Conservation (phyloP, 2,329 filamentous ascomycete genomes). For the Aureobasidium sp. region DNA sequence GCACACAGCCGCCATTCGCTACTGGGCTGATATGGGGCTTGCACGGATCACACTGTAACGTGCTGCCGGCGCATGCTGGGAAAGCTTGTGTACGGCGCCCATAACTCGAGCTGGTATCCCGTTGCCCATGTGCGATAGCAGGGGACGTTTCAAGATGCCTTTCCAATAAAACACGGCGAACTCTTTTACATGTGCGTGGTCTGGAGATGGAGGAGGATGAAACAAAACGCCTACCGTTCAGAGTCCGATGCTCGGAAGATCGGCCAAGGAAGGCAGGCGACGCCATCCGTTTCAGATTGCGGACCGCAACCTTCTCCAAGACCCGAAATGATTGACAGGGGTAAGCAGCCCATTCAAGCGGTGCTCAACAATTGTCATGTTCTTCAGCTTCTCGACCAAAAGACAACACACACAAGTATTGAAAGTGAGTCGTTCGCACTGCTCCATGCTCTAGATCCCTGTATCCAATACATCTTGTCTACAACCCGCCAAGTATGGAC, state of each 20-base stretch:
- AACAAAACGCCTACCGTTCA: neutral
- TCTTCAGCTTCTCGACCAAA: neutral
- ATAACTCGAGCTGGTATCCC: neutral
- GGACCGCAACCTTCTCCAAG: conserved; percentile 6
- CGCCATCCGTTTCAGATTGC: conserved; percentile 2
- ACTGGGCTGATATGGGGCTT: neutral
- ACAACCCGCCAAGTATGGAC: neutral
- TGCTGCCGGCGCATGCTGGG: neutral
- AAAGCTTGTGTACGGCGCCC: conserved; percentile 6
- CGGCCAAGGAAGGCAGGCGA: neutral
- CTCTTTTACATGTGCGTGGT: neutral
- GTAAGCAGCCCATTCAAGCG: neutral
- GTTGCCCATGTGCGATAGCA: neutral
- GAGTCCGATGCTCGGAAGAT: neutral
- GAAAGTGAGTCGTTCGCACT: neutral
- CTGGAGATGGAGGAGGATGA: neutral
- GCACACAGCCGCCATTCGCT: conserved; percentile 7
- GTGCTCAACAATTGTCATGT: conserved; percentile 1
- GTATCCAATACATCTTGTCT: neutral
- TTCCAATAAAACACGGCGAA: neutral
- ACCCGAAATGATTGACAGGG: conserved; percentile 11
- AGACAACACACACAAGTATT: neutral
- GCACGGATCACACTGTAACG: conserved; percentile 10
- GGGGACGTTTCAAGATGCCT: neutral
- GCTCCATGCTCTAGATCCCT: neutral